Conservation (phyloP, 306 rosid species). For the Cajanus cajan region DNA sequence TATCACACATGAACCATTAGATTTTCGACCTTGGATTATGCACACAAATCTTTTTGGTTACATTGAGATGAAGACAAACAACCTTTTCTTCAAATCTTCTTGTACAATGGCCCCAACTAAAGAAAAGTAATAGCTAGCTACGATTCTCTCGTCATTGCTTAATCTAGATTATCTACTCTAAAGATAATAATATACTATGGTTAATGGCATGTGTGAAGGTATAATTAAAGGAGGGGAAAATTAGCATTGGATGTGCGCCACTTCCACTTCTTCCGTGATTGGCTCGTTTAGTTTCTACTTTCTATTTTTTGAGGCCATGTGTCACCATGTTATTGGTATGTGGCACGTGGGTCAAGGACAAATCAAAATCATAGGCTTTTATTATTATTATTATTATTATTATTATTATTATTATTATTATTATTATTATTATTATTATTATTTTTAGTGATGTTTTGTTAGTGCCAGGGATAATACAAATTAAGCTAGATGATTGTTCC, state of each 20-base stretch:
- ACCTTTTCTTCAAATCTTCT: constrained; percentile 60
- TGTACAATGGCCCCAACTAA: constrained; percentile 20
- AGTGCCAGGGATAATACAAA: constrained; percentile 27
- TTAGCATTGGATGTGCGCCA: constrained; percentile 32
- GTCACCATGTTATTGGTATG: constrained; percentile 30
- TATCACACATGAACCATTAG: not conserved
- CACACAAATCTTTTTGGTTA: constrained; percentile 40
- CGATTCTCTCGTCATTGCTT: constrained; percentile 22
- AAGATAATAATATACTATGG: not conserved
- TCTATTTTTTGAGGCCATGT: constrained; percentile 24
- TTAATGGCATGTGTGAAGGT: constrained; percentile 27
- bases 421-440: too few relatives aligned
- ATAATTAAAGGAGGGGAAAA: constrained; percentile 26
- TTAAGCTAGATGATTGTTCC: constrained; percentile 20
- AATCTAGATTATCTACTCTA: constrained; percentile 22
- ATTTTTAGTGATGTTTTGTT: not conserved
- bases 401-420: too few relatives aligned
- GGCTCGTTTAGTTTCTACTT: constrained; percentile 30
- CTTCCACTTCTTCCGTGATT: constrained; percentile 57
- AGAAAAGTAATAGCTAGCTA: not conserved
- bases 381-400: too few relatives aligned
- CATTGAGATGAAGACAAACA: constrained; percentile 47
- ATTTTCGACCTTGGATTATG: constrained; percentile 13
- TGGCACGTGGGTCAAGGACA: constrained; percentile 45
- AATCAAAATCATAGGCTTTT: constrained; percentile 22